Evolutionary conservation across 306 rosid species (phyloP), one percentile per base, ranked within the genome.

Genomic region (Hippophae tibetana): DNA sequence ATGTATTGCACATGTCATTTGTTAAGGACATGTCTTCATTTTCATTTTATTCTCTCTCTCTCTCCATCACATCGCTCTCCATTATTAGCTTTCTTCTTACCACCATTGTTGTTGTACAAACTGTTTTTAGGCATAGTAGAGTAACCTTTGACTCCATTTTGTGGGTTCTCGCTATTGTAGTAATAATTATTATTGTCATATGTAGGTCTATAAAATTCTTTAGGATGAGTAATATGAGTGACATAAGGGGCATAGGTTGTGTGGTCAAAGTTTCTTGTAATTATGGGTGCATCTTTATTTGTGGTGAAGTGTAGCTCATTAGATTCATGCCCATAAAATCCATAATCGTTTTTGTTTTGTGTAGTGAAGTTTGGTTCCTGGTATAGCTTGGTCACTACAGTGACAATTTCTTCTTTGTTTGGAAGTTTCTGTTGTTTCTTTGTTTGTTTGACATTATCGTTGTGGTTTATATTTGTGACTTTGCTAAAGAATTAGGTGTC

Each of bases 401-500:
- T 18, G 23, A 18, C 23, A 12, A 65, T 57, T 49, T 10, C 69
- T 7, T 63, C 69, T 61, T 73, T 73, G 57, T 65, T 73, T 59
- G 89, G 73, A 53, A 53, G 10, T 11, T 69, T 18, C 1, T 18
- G 60, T 52, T 84, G 62, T 58, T 83, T 74, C 48, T 43, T 62
- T 9, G 67, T 46, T 79, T 40, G 51, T 63, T 69, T 65, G 63
- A 50, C 45, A 18, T 18, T 18, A 18, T 18, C 23, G 23, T 18
- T 1, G 23, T 18, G 23, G 23, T 18, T 18, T 18, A 18, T 18
- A 60, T 58, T 74, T 38, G 95, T 51, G 59, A 83, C 76, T 75
- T 92, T 92, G 85, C 93, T 87, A 82, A 92, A 92, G 86, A 83
- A 85, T 42, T 80, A 69, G 60, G 85, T 87, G 4, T 86, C 95